A percentile compares a stretch with the other conserved stretches of the same genome.
Evolutionary conservation across 1,284 basidiomycete species (phyloP).

Genomic region (Tilletia walkeri): DNA sequence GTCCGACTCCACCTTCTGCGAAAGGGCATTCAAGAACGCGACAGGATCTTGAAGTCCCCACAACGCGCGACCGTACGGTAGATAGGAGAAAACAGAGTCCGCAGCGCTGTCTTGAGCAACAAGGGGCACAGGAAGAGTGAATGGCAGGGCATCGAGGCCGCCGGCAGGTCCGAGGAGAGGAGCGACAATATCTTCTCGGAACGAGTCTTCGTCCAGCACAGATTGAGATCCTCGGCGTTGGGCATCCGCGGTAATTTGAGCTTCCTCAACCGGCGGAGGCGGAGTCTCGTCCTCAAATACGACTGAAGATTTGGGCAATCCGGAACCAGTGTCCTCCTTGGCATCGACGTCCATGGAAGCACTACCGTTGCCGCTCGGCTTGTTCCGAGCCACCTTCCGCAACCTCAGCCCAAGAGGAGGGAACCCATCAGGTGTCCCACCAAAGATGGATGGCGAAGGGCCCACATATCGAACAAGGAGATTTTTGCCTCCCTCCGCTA

Average conservation of each 20-base stretch:
- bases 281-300: background rate
- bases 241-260: too few relatives aligned
- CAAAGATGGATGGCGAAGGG: conserved; percentile 18
- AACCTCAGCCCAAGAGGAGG: background rate
- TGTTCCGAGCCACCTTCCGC: conserved; percentile 9
- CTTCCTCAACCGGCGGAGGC: background rate
- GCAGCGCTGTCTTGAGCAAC: background rate
- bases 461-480: conserved; percentile 29
- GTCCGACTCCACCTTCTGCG: conserved; percentile 25
- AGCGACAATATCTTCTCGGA: conserved; percentile 12
- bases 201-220: background rate
- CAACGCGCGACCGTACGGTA: conserved; percentile 3
- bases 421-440: conserved; percentile 13
- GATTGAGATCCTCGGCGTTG: too few relatives aligned
- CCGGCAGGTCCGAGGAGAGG: conserved; percentile 10
- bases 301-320: background rate
- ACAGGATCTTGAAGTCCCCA: conserved; percentile 2
- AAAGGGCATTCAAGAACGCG: conserved; percentile 21
- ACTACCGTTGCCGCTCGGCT: conserved; percentile 51
- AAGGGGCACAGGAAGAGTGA: conserved; percentile 3
- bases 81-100: background rate
- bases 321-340: background rate
- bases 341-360: conserved; percentile 59
- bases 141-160: conserved; percentile 7
- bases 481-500: conserved; percentile 38